Base-by-base conservation (phyloP, 1,139 yeast genomes). In the Saccharomyces hybrid region DNA sequence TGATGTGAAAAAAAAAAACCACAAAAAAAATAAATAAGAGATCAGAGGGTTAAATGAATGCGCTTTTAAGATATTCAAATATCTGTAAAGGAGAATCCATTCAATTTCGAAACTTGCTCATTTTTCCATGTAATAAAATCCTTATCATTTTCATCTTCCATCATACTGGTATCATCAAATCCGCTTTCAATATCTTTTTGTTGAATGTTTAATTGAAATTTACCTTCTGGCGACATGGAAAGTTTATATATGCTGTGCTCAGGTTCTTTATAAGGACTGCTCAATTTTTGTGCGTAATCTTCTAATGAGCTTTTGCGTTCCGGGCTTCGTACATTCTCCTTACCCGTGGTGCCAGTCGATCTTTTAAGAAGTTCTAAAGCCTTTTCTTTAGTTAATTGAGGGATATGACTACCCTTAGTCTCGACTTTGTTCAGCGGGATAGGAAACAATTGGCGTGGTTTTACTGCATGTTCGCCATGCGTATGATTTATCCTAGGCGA, bases 191-290 rank as follows among this genome's bases (percentile, higher is more conserved):
- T 31, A 11, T 49, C 56, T 38, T 59, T 47, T 47, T 55, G 56
- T 47, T 59, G 59, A 26, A 66, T 57, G 48, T 65, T 63, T 16
- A 67, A 52, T 30, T 58, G 60, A 50, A 61, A 61, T 50, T 63
- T 67, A 2, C 70, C 71, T 20, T 64, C 70, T 3, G 69, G 70
- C 2, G 70, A 65, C 61, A 58, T 60, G 2, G 64, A 63, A 16
- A 67, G 54, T 50, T 62, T 63, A 53, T 67, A 67, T 3, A 66
- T 59, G 48, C 69, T 64, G 49, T 65, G 63, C 7, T 63, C 60
- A 5, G 67, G 61, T 49, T 65, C 70, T 44, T 59, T 61, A 28
- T 59, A 61, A 4, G 68, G 68, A 34, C 68, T 65, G 31, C 62
- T 59, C 20, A 56, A 48, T 52, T 49, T 46, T 9, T 16, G 6